Conservation (phyloP, 768 basidiomycete species). For the Boletus rufocinnamomeus region DNA sequence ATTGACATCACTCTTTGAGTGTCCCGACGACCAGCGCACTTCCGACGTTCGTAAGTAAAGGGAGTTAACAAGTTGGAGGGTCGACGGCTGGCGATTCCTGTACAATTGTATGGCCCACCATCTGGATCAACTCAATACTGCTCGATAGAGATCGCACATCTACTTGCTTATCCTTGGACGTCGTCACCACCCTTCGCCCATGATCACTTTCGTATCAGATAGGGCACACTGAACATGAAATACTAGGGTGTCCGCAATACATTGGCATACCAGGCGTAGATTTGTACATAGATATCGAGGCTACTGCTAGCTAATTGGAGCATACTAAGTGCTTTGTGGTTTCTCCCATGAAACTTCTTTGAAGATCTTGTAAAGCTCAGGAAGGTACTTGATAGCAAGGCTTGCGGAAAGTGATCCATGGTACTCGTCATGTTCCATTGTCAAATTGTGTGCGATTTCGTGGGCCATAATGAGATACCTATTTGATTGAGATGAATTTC, state of each 20-base stretch:
- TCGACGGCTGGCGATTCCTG: neutral
- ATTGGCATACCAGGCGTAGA: neutral
- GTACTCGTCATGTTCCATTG: slow-evolving; percentile 29
- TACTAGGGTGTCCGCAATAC: neutral
- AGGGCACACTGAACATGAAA: neutral
- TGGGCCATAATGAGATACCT: slow-evolving; percentile 35
- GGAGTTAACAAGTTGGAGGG: neutral
- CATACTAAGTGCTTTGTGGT: neutral
- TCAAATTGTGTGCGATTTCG: slow-evolving; percentile 29
- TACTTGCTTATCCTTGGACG: neutral
- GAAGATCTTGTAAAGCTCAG: neutral
- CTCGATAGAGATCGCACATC: neutral
- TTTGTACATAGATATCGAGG: neutral
- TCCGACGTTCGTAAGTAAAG: too few relatives aligned
- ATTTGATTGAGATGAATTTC: neutral
- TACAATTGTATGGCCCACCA: neutral
- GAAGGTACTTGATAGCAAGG: slow-evolving; percentile 11
- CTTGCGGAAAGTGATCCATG: slow-evolving; percentile 25
- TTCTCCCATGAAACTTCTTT: neutral
- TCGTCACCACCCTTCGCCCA: neutral
- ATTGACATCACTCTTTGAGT: too few relatives aligned
- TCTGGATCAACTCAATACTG: too few relatives aligned
- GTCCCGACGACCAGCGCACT: too few relatives aligned
- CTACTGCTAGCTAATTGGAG: neutral
- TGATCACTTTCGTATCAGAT: neutral